Evolutionary conservation across 2,329 filamentous ascomycete genomes (phyloP).

Genomic region (Drechslerella coelobrocha): DNA sequence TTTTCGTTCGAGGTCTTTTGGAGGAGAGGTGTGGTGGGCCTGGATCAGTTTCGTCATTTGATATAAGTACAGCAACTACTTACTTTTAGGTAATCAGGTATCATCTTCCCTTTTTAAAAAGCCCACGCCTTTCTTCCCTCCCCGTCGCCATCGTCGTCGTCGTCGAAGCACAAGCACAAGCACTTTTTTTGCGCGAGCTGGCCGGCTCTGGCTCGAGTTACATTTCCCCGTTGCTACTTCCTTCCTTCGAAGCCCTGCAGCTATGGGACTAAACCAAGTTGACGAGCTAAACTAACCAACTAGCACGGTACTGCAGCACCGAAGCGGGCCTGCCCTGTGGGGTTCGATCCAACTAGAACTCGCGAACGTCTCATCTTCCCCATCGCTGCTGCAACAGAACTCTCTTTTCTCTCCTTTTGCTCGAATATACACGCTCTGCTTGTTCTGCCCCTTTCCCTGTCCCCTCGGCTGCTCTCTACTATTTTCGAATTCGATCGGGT

Average conservation of each 20-base stretch:
- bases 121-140: too few relatives aligned
- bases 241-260: neutral
- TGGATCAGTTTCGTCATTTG: too few relatives aligned
- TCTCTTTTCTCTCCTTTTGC: neutral
- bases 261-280: neutral
- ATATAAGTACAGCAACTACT: too few relatives aligned
- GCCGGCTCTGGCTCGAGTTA: too few relatives aligned
- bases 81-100: too few relatives aligned
- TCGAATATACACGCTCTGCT: neutral
- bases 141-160: too few relatives aligned
- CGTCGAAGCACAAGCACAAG: too few relatives aligned
- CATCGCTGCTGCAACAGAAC: neutral
- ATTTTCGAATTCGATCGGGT: slow-evolving; percentile 41
- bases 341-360: neutral
- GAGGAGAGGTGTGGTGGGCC: too few relatives aligned
- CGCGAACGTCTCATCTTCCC: slow-evolving; percentile 2
- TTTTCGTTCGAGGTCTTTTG: too few relatives aligned
- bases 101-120: too few relatives aligned
- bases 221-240: too few relatives aligned
- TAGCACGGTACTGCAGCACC: neutral
- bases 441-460: neutral
- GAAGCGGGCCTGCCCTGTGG: neutral
- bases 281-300: neutral
- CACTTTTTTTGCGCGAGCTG: too few relatives aligned
- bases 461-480: slow-evolving; percentile 16